Evolutionary conservation across 352 stramenopile species (phyloP).

Genomic region (Phytophthora hybrid): DNA sequence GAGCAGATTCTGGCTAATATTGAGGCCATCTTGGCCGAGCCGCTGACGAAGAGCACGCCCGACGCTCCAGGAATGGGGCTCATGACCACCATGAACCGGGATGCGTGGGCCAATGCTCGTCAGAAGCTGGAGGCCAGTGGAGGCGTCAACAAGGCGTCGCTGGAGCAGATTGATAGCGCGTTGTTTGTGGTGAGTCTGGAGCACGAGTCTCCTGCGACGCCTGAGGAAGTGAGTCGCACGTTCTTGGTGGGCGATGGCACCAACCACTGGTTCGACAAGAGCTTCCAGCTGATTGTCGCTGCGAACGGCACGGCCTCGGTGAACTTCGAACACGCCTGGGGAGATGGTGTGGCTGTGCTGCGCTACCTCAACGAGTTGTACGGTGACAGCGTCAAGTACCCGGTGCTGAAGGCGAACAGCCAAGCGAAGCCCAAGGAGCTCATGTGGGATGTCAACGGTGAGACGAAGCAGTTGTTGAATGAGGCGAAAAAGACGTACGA

Average conservation of each 20-base stretch:
- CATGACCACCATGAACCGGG: conserved; percentile 86
- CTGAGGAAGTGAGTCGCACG: conserved; percentile 70
- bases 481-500: conserved; percentile 82
- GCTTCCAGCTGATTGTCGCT: conserved; percentile 90
- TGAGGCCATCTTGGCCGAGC: conserved; percentile 81
- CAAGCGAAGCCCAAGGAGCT: conserved; percentile 54
- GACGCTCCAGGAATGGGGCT: conserved; percentile 70
- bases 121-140: conserved; percentile 61
- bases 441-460: conserved; percentile 62
- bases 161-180: conserved; percentile 88
- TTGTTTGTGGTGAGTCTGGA: conserved; percentile 89
- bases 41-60: conserved; percentile 47
- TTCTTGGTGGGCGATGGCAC: conserved; percentile 86
- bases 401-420: conserved; percentile 55
- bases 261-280: conserved; percentile 95
- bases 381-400: conserved; percentile 78
- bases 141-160: conserved; percentile 67
- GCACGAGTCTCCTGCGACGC: conserved; percentile 61
- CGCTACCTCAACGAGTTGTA: conserved; percentile 92
- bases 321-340: conserved; percentile 94
- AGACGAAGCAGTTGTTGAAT: conserved; percentile 68
- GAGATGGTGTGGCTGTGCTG: conserved; percentile 89
- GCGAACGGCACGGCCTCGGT: conserved; percentile 84
- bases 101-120: conserved; percentile 81
- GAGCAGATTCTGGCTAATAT: conserved; percentile 88